phyloP scores from a whole-genome alignment of 805 yeast species.

The Metschnikowia aberdeeniae region DNA sequence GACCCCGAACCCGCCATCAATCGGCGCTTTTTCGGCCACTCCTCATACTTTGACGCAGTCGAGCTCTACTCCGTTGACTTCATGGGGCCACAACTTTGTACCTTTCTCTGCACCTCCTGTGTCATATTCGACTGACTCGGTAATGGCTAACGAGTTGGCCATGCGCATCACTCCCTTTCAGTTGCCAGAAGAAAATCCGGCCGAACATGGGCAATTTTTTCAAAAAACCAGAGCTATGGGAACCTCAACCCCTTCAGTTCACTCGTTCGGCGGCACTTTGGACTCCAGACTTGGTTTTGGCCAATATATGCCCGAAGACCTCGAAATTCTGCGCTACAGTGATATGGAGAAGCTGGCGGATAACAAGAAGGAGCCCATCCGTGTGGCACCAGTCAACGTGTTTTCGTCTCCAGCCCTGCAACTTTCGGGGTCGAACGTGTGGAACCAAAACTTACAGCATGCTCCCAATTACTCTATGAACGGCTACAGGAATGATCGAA shows the following conservation, averaged over 20 bases:
- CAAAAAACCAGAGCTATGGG: neutral
- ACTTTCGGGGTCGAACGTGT: conserved; percentile 12
- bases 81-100: conserved; percentile 31
- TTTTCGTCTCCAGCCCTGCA: conserved; percentile 6
- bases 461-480: neutral
- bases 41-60: conserved; percentile 15
- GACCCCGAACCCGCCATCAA: conserved; percentile 25
- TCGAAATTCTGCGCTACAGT: neutral
- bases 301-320: conserved; percentile 1
- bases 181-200: conserved; percentile 21
- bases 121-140: conserved; percentile 18
- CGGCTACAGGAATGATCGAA: neutral
- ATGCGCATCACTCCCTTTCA: conserved; percentile 24
- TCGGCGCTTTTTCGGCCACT: conserved; percentile 15
- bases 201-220: conserved; percentile 2
- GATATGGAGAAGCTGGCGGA: neutral
- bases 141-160: conserved; percentile 14
- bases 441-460: conserved; percentile 16
- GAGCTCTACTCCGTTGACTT: conserved; percentile 32
- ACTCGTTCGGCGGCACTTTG: conserved; percentile 21
- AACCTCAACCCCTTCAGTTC: conserved; percentile 16
- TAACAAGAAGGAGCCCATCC: conserved; percentile 1
- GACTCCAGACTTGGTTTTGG: conserved; percentile 15
- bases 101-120: conserved; percentile 39
- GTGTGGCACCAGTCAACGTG: conserved; percentile 1